A percentile compares a stretch with the other conserved stretches of the same genome.
Conservation (phyloP, 2,329 filamentous ascomycete species). For the Diplodia sapinea region DNA sequence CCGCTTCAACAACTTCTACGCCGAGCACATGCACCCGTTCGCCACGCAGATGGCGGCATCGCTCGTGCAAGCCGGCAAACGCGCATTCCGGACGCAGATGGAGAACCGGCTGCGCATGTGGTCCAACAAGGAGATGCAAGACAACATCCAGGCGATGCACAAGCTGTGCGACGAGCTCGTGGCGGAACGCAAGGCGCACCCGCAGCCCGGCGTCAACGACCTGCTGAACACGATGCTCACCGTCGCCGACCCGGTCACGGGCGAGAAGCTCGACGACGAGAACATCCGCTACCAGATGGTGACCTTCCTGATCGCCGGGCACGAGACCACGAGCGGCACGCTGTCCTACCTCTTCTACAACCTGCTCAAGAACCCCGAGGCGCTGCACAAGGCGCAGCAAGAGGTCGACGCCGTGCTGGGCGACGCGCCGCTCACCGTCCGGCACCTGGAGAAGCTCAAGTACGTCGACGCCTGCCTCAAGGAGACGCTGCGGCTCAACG, state of each 20-base stretch:
- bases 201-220: conserved; percentile 64
- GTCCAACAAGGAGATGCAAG: conserved; percentile 62
- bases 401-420: conserved; percentile 4
- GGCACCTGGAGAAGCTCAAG: conserved; percentile 67
- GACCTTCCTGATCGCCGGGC: conserved; percentile 33
- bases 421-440: conserved; percentile 58
- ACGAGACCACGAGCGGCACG: conserved; percentile 64
- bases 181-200: conserved; percentile 61
- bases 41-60: conserved; percentile 70
- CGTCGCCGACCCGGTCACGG: conserved; percentile 62
- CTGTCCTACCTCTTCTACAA: conserved; percentile 70
- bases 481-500: conserved; percentile 56
- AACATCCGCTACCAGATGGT: conserved; percentile 32
- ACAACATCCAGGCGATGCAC: conserved; percentile 51
- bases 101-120: conserved; percentile 34
- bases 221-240: conserved; percentile 73
- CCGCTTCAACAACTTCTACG: conserved; percentile 78
- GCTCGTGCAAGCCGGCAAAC: conserved; percentile 61
- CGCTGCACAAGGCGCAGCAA: conserved; percentile 21
- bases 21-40: conserved; percentile 72
- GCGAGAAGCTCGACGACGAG: conserved; percentile 13
- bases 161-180: conserved; percentile 59
- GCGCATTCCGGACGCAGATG: conserved; percentile 54
- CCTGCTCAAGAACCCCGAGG: conserved; percentile 59
- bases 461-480: conserved; percentile 53